Evolutionary conservation across 2,329 filamentous ascomycete species (phyloP), one percentile per base, ranked within the genome.

Genomic region (Allantophomopsis lycopodina): DNA sequence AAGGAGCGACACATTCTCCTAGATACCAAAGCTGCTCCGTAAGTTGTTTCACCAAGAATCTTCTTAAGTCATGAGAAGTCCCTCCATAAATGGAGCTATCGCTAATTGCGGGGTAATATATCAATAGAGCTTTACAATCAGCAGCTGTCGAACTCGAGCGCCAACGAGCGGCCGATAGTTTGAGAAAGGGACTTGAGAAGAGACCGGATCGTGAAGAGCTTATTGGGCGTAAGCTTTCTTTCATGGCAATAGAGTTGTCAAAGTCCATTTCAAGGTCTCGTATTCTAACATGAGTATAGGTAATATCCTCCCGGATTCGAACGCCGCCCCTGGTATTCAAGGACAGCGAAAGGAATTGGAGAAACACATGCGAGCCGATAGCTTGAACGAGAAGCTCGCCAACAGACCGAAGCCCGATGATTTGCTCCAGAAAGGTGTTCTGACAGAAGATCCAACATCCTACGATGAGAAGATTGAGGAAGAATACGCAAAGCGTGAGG

Each of bases 351-450:
- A 74, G 54, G 84, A 94, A 65, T 76, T 95, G 33, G 76, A 87
- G 60, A 86, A 79, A 57, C 80, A 86, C 59, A 94, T 95, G 87
- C 75, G 82, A 12, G 82, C 78, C 43, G 84, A 94, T 59, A 81
- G 72, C 40, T 69, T 95, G 45, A 91, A 94, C 60, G 86, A 93
- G 54, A 88, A 88, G 59, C 76, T 95, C 46, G 73, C 81, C 53
- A 71, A 80, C 51, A 73, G 88, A 15, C 88, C 88, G 2, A 69
- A 73, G 30, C 81, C 83, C 10, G 83, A 87, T 48, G 71, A 81
- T 38, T 65, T 94, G 46, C 68, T 94, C 42, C 77, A 82, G 53
- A 77, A 83, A 49, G 87, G 87, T 5, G 84, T 95, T 40, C 63
- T 95, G 47, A 76, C 73, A 42, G 73, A 80, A 48, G 76, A 82